A percentile compares a stretch with the other conserved stretches of the same genome.
These are phyloP conservation scores for Neofusicoccum kwambonambiense DNA, from an alignment of 2,329 filamentous ascomycete genomes.

Conservation along the genomic window DNA sequence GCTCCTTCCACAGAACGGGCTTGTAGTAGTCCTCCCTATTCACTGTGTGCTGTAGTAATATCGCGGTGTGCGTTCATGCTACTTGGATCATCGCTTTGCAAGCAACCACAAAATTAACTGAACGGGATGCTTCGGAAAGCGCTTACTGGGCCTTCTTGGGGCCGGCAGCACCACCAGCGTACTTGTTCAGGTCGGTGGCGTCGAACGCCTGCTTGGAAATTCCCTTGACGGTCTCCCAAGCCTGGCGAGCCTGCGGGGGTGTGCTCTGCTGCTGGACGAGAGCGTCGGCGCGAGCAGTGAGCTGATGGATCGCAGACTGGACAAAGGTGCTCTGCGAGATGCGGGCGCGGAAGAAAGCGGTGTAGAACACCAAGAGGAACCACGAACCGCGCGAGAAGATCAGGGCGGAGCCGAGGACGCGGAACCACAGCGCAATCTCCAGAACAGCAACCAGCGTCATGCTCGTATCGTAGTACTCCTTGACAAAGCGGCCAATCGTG, in stretches of 20 bases:
- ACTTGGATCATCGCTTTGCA: background rate
- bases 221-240: constrained; percentile 78
- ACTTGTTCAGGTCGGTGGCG: constrained; percentile 74
- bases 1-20: background rate
- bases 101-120: background rate
- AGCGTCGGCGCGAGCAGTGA: constrained; percentile 75
- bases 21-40: background rate
- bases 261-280: constrained; percentile 83
- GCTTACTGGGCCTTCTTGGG: constrained; percentile 65
- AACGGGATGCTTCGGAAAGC: background rate
- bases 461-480: constrained; percentile 94
- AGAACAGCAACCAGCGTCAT: constrained; percentile 91
- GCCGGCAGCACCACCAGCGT: constrained; percentile 56
- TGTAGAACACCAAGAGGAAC: constrained; percentile 83
- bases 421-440: constrained; percentile 84
- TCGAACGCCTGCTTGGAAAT: constrained; percentile 72
- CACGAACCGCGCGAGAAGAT: constrained; percentile 89
- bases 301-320: constrained; percentile 72
- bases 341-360: constrained; percentile 85
- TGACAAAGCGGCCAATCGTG: constrained; percentile 87
- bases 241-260: constrained; percentile 73
- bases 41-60: background rate
- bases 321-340: constrained; percentile 90
- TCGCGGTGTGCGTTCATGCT: background rate
- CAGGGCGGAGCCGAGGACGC: constrained; percentile 75